Percentiles rank a stretch among this genome's conserved stretches.
Evolutionary conservation across 2,329 filamentous ascomycete species (phyloP).

Genomic region (Penicillium sp.): DNA sequence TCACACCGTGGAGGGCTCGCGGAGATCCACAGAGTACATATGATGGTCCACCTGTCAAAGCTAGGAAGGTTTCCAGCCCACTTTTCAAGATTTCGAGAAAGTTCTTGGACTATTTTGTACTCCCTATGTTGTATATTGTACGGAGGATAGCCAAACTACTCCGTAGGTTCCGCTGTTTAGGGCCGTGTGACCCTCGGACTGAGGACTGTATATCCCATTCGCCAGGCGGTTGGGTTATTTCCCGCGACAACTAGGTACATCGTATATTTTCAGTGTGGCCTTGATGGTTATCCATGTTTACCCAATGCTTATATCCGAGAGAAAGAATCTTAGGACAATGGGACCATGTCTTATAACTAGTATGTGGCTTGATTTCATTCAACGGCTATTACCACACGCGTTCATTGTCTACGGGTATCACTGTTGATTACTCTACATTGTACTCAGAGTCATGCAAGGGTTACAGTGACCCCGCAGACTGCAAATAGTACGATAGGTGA

Average conservation of each 20-base stretch:
- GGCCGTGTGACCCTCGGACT: neutral
- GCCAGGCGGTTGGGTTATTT: neutral
- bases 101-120: neutral
- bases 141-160: neutral
- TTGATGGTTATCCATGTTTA: neutral
- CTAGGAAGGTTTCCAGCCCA: neutral
- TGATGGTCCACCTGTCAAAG: neutral
- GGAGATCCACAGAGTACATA: neutral
- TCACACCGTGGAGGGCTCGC: neutral
- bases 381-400: neutral
- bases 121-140: no score
- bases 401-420: no score
- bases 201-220: neutral
- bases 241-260: neutral
- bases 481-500: neutral
- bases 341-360: no score
- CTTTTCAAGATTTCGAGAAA: neutral
- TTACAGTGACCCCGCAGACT: neutral
- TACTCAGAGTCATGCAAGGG: neutral
- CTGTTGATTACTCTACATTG: neutral
- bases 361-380: neutral
- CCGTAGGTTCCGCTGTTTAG: neutral
- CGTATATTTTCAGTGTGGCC: neutral
- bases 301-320: no score
- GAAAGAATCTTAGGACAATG: neutral